Base-by-base conservation (phyloP, 768 basidiomycete genomes). In the Kwoniella mangroviensis region DNA sequence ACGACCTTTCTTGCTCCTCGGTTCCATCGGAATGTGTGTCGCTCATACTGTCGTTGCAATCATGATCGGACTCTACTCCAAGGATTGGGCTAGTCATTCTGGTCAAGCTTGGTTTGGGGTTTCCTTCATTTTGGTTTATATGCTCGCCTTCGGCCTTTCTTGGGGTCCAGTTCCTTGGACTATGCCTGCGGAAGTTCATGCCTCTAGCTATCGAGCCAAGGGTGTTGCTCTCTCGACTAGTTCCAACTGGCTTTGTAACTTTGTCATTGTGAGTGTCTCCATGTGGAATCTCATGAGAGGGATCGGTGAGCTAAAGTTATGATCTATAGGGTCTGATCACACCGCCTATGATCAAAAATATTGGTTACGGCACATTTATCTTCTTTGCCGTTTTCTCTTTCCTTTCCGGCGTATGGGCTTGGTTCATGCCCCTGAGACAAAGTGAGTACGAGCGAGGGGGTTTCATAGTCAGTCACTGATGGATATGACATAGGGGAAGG, bases 131-230 rank as follows among this genome's bases (percentile, higher is more conserved):
- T 26, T 68, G 9, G 22, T 60, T 13, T 68, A 43, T 26, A 61
- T 61, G 58, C 22, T 68, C 67, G 12, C 43, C 2, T 68, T 51
- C 49, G 67, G 67, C n/a, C 22, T 68, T 41, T 19, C 28, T 28
- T 68, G 67, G 67, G n/a, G 21, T 83, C 69, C 45, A 0, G 83
- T 90, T 91, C 89, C 89, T 3, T 94, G 92, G 92, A 88, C 93
- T 1, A 87, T 94, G 9, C 91, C 92, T 0, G 89, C 88, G 71
- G 92, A 94, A 82, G 89, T 94, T 2, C 93, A 93, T 77, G 88
- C 93, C 1, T 84, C 91, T 0, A 90, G 91, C 2, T 86, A 91
- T 84, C 86, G 92, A 71, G 90, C 91, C 73, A 90, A 89, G 78
- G 69, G 69, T 65, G 67, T 72, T 10, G 70, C 71, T 26, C 10